phyloP scores from a whole-genome alignment of 805 yeast species.

The Wickerhamiella dianesei region DNA sequence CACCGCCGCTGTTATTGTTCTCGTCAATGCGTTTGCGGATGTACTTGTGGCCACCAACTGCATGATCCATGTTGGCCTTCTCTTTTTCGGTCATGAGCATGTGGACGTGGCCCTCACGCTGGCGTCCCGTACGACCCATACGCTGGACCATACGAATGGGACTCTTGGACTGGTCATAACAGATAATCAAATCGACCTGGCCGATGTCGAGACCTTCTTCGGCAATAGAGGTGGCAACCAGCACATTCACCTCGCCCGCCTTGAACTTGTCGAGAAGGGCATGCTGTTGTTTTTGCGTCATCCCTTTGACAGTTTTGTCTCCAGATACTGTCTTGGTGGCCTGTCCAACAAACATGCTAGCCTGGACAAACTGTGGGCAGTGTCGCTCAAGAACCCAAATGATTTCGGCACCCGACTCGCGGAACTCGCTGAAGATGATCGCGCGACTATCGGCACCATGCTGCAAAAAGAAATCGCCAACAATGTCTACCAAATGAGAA shows the following conservation, averaged over 20 bases:
- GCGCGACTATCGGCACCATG: constrained; percentile 40
- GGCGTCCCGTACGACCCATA: constrained; percentile 97
- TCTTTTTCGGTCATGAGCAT: constrained; percentile 68
- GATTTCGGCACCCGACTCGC: constrained; percentile 85
- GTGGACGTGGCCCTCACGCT: constrained; percentile 72
- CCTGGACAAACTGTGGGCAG: constrained; percentile 31
- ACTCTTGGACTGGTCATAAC: constrained; percentile 85
- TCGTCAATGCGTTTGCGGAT: constrained; percentile 53
- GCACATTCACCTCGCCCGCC: constrained; percentile 54
- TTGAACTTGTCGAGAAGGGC: constrained; percentile 63
- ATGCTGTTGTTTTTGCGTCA: constrained; percentile 83
- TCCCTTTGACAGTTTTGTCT: constrained; percentile 62
- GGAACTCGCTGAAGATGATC: constrained; percentile 73
- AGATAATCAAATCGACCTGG: constrained; percentile 85
- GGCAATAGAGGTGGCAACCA: constrained; percentile 94
- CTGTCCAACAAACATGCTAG: constrained; percentile 91
- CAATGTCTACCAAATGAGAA: constrained; percentile 41
- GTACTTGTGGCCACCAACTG: constrained; percentile 69
- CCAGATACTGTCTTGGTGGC: constrained; percentile 30
- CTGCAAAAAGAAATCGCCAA: constrained; percentile 39
- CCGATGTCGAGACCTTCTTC: constrained; percentile 98
- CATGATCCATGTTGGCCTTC: constrained; percentile 61
- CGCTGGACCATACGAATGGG: constrained; percentile 90
- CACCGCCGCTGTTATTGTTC: constrained; percentile 12
- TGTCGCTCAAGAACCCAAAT: constrained; percentile 39